A percentile compares a stretch with the other conserved stretches of the same genome.
Conservation (phyloP, 192 early-diverging fungal genomes). For the Allomyces macrogynus region DNA sequence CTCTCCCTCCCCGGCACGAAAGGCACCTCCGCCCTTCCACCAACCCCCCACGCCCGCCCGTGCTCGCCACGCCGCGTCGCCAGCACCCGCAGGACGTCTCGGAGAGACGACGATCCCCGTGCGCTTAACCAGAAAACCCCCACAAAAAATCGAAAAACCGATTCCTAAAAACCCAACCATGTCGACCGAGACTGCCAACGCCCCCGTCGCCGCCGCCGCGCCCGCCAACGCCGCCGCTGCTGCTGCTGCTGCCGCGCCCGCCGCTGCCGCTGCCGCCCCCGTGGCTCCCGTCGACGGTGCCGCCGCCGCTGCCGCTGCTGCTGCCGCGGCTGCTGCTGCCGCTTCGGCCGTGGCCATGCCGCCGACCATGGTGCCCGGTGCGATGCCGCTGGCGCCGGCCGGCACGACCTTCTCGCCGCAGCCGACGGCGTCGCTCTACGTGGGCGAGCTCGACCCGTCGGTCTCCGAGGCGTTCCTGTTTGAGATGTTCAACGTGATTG, state of each 20-base stretch:
- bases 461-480: slow-evolving; percentile 95
- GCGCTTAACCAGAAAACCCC: background rate
- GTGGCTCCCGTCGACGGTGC: slow-evolving; percentile 12
- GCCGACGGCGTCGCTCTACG: slow-evolving; percentile 67
- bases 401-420: slow-evolving; percentile 21
- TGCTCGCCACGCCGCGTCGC: too few relatives aligned
- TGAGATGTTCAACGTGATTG: slow-evolving; percentile 89
- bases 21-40: too few relatives aligned
- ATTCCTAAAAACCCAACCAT: background rate
- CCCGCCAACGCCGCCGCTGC: slow-evolving; percentile 13
- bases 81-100: too few relatives aligned
- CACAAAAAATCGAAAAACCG: background rate
- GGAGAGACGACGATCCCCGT: too few relatives aligned
- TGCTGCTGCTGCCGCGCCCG: slow-evolving; percentile 16
- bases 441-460: slow-evolving; percentile 87
- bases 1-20: too few relatives aligned
- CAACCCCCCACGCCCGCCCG: too few relatives aligned
- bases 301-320: slow-evolving; percentile 16
- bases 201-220: slow-evolving; percentile 17
- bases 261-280: slow-evolving; percentile 13
- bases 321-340: slow-evolving; percentile 23
- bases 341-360: slow-evolving; percentile 27
- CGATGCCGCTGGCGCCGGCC: slow-evolving; percentile 7
- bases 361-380: slow-evolving; percentile 19
- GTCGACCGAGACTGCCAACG: slow-evolving; percentile 3